phyloP scores from a whole-genome alignment of 2,329 filamentous ascomycete genomes.

The Aspergillus glaucus region DNA sequence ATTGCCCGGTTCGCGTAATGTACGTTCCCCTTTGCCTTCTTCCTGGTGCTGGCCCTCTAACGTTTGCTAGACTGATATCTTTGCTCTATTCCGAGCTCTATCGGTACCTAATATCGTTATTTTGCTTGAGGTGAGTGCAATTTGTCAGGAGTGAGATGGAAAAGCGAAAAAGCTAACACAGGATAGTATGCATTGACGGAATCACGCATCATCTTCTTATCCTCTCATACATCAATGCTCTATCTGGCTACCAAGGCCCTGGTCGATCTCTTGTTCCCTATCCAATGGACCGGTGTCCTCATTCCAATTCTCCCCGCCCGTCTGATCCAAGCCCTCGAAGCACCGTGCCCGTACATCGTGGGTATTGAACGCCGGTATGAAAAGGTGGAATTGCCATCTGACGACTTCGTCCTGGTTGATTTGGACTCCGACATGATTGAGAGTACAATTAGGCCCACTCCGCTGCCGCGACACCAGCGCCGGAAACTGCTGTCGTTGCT shows the following conservation, averaged over 20 bases:
- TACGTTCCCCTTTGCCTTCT: constrained; percentile 13
- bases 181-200: constrained; percentile 71
- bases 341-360: constrained; percentile 94
- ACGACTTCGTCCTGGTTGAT: constrained; percentile 93
- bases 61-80: constrained; percentile 63
- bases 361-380: constrained; percentile 85
- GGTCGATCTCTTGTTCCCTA: constrained; percentile 75
- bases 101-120: constrained; percentile 89
- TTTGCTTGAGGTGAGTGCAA: constrained; percentile 62
- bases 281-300: constrained; percentile 90
- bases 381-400: constrained; percentile 64
- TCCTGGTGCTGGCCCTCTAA: neutral
- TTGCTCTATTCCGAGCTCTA: constrained; percentile 82
- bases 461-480: constrained; percentile 79
- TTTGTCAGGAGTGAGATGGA: neutral
- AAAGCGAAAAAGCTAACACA: constrained; percentile 11
- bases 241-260: constrained; percentile 88
- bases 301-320: constrained; percentile 86
- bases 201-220: constrained; percentile 91
- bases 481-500: constrained; percentile 83
- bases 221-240: constrained; percentile 93
- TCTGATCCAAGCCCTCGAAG: constrained; percentile 82
- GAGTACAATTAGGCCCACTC: constrained; percentile 68
- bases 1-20: constrained; percentile 78
- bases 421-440: constrained; percentile 87